These are phyloP conservation scores for Rhazya stricta DNA, from an alignment of 257 asterid genomes.

Conservation along the genomic window DNA sequence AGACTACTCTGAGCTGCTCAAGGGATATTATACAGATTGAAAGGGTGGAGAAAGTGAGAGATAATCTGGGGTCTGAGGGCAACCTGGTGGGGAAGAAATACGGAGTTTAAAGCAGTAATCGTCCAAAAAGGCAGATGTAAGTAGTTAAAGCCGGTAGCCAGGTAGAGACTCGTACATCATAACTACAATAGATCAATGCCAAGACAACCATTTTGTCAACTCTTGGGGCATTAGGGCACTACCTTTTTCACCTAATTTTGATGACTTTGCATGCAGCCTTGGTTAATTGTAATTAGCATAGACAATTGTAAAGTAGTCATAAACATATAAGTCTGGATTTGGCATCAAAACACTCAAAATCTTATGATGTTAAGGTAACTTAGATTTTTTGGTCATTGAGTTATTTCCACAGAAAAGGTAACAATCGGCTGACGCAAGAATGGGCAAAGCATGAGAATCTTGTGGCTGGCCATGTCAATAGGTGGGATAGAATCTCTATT, in stretches of 20 bases:
- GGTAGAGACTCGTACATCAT: conserved; percentile 6
- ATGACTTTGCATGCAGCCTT: conserved; percentile 19
- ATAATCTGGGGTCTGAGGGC: background rate
- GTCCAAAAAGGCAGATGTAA: conserved; percentile 19
- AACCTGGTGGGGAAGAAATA: conserved; percentile 1
- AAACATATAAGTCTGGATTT: conserved; percentile 9
- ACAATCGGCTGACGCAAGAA: no score
- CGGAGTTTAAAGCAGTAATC: conserved; percentile 17
- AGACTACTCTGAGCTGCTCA: conserved; percentile 15
- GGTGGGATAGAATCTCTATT: no score
- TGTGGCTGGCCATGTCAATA: no score
- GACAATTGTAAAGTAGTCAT: conserved; percentile 12
- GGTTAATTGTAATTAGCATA: background rate
- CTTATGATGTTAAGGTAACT: no score
- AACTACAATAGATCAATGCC: no score
- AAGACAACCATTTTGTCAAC: conserved; percentile 43
- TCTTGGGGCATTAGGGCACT: conserved; percentile 16
- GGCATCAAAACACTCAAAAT: conserved; percentile 12
- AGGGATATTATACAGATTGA: conserved; percentile 18
- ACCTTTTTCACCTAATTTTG: conserved; percentile 30
- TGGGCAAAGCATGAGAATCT: no score
- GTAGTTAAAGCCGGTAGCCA: conserved; percentile 7
- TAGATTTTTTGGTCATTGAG: no score
- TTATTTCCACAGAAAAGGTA: no score
- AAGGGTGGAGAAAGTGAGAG: background rate